phyloP scores from a whole-genome alignment of 441 rosid species.

The Populus hybrid region DNA sequence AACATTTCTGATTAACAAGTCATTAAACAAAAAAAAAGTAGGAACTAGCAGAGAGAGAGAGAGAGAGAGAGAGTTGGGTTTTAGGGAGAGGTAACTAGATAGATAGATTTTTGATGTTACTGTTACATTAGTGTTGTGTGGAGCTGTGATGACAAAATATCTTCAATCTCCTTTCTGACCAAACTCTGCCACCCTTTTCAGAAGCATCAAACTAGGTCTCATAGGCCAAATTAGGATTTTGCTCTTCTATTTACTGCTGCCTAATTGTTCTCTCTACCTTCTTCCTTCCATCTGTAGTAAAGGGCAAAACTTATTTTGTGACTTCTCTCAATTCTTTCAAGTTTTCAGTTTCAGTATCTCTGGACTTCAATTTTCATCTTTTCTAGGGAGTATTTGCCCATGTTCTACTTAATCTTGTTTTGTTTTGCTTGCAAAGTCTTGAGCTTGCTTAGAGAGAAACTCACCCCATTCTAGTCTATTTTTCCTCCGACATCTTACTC shows the following conservation, averaged over 20 bases:
- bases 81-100: background rate
- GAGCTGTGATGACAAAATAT: constrained; percentile 26
- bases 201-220: constrained; percentile 27
- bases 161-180: constrained; percentile 24
- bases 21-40: background rate
- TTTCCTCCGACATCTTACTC: constrained; percentile 4
- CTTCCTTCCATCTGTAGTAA: background rate
- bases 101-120: constrained; percentile 8
- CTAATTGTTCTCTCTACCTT: background rate
- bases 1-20: constrained; percentile 16
- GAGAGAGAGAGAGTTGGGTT: background rate
- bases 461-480: constrained; percentile 2
- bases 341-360: background rate
- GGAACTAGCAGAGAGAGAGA: background rate
- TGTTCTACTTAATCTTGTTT: background rate
- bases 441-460: constrained; percentile 15
- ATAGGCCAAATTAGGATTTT: constrained; percentile 8
- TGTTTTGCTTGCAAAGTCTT: background rate
- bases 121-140: constrained; percentile 15
- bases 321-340: background rate
- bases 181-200: constrained; percentile 30
- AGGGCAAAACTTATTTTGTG: background rate
- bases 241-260: background rate
- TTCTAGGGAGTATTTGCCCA: background rate
- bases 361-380: background rate